Evolutionary conservation across 2,329 filamentous ascomycete genomes (phyloP).

Genomic region (Xylaria hypoxylon): DNA sequence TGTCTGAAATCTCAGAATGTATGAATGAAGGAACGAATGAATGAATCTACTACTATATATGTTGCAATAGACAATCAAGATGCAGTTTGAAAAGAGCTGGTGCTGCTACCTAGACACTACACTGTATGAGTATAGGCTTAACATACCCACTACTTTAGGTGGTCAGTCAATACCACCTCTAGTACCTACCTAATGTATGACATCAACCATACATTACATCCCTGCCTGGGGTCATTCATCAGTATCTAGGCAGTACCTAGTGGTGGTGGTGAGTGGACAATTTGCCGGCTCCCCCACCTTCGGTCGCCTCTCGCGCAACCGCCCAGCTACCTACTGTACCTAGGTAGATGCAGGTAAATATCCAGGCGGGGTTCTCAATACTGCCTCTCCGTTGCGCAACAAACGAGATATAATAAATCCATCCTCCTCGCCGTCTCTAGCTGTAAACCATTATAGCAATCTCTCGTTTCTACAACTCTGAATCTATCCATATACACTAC

Average conservation of each 20-base stretch:
- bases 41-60: no score
- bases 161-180: not conserved
- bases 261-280: constrained; percentile 17
- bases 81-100: no score
- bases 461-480: not conserved
- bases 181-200: no score
- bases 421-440: constrained; percentile 16
- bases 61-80: no score
- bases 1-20: not conserved
- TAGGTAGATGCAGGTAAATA: constrained; percentile 32
- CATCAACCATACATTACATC: constrained; percentile 22
- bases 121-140: no score
- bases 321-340: no score
- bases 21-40: not conserved
- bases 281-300: constrained; percentile 39
- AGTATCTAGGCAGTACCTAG: not conserved
- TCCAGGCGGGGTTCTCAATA: constrained; percentile 35
- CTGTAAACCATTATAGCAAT: not conserved
- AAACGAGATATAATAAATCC: constrained; percentile 28
- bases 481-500: constrained; percentile 10
- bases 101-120: no score
- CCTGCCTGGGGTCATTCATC: not conserved
- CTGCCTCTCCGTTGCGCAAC: constrained; percentile 32
- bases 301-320: constrained; percentile 22
- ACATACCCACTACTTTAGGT: no score